These are phyloP conservation scores for Cyanodermella asteris DNA, from an alignment of 2,329 filamentous ascomycete genomes.

Conservation along the genomic window DNA sequence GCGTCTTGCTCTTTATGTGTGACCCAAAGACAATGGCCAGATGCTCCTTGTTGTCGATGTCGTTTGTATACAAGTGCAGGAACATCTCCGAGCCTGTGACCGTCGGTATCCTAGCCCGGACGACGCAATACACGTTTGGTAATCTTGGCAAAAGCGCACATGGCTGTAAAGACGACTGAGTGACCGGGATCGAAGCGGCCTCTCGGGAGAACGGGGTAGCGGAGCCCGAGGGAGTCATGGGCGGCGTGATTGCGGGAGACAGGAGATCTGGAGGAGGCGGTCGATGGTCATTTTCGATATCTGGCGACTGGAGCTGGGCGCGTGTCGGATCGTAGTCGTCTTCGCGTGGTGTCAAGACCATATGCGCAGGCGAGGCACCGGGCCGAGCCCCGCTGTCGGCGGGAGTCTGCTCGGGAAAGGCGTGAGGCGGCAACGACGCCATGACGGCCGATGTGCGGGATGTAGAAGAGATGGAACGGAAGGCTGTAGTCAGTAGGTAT, in stretches of 20 bases:
- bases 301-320: too few species aligned
- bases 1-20: constrained; percentile 49
- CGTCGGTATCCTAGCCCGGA: constrained; percentile 85
- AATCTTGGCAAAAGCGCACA: constrained; percentile 54
- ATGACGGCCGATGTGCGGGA: too few species aligned
- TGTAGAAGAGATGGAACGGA: too few species aligned
- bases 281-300: too few species aligned
- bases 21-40: constrained; percentile 90
- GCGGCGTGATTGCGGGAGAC: constrained; percentile 30
- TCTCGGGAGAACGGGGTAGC: constrained; percentile 15
- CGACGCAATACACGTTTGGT: constrained; percentile 77
- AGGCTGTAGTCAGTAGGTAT: too few species aligned
- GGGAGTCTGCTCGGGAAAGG: too few species aligned
- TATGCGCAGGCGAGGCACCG: too few species aligned
- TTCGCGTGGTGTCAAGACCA: background rate
- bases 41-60: constrained; percentile 85
- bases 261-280: constrained; percentile 27
- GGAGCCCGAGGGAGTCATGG: constrained; percentile 20
- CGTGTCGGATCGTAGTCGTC: background rate
- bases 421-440: too few species aligned
- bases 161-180: constrained; percentile 24
- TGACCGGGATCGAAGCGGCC: constrained; percentile 22
- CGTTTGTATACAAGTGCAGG: constrained; percentile 82
- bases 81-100: constrained; percentile 90
- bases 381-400: too few species aligned